Evolutionary conservation across 2,329 filamentous ascomycete species (phyloP), one percentile per base, ranked within the genome.

Genomic region (Cladophialophora carrionii): DNA sequence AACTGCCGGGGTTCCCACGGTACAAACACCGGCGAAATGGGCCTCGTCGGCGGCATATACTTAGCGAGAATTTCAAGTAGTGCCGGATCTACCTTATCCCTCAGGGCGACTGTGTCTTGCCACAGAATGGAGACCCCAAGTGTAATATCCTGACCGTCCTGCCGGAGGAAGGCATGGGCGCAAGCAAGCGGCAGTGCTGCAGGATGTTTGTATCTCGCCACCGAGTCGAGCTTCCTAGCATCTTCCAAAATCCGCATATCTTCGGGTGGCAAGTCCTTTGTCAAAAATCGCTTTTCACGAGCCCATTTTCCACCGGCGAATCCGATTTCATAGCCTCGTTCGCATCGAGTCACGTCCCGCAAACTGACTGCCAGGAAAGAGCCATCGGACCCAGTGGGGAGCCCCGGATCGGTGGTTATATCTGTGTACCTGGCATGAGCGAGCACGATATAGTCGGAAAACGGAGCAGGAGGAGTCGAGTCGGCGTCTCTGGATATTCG

Each of bases 1-100:
- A 82, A 82, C 54, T 81, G 78, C 20, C 76, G 71, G 17, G 75
- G 74, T 26, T 70, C 57, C 71, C 71, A 73, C 3, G 57, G 17
- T 57, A 67, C 63, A 22, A 66, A 57, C 2, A n/a, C n/a, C 3
- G 59, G 55, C 7, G 55, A n/a, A 17, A 37, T 22, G 12, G 37
- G 26, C 6, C 46, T 53, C 6, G 37, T 17, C 4, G 37, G 29
- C 2, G 64, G 64, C 2, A 66, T 26, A 56, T 63, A 63, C 22
- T 57, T 61, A 5, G 51, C 60, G 8, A 69, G 49, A 9, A 69
- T 59, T 24, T 65, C 64, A 37, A 67, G 54, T 20, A 69, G 43
- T 14, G 48, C 29, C 7, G 64, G 64, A 31, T 69, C 62, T 24
- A 69, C 60, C 32, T 51, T 61, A n/a, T 69, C 67, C 56, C 64